These are phyloP conservation scores for Prosopis cineraria DNA, from an alignment of 306 rosid species.

Conservation along the genomic window DNA sequence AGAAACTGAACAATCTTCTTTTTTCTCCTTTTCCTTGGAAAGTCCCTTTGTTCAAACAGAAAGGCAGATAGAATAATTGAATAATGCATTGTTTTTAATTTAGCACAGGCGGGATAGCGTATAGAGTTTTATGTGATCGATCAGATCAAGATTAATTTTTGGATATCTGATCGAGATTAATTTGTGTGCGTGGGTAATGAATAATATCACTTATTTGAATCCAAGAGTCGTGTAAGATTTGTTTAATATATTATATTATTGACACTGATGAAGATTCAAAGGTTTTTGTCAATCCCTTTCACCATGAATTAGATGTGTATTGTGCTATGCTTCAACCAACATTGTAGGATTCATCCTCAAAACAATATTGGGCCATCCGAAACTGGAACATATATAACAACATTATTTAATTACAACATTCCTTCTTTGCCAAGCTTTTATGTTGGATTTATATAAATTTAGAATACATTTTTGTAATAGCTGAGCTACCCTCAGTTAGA, in stretches of 20 bases:
- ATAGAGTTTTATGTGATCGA: neutral
- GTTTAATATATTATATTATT: neutral
- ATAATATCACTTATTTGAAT: slow-evolving; percentile 1
- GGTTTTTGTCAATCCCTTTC: neutral
- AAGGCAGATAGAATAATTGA: neutral
- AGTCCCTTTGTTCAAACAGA: neutral
- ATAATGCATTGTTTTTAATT: neutral
- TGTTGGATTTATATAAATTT: too few species aligned
- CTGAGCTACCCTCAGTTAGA: too few species aligned
- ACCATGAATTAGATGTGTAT: neutral
- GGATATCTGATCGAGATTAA: neutral
- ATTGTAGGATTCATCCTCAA: neutral
- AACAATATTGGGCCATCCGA: neutral
- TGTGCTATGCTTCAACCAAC: neutral
- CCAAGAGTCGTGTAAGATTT: neutral
- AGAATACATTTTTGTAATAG: too few species aligned
- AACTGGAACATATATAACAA: neutral
- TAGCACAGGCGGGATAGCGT: neutral
- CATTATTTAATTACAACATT: too few species aligned
- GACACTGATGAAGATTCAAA: neutral
- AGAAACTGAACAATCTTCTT: neutral
- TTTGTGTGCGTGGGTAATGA: neutral
- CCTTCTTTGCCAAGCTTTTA: too few species aligned
- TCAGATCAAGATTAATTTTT: neutral
- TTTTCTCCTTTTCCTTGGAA: neutral